Percentiles rank a stretch among this genome's conserved stretches.
Conservation (phyloP, 2,329 filamentous ascomycete genomes). For the Mariannaea sp. region DNA sequence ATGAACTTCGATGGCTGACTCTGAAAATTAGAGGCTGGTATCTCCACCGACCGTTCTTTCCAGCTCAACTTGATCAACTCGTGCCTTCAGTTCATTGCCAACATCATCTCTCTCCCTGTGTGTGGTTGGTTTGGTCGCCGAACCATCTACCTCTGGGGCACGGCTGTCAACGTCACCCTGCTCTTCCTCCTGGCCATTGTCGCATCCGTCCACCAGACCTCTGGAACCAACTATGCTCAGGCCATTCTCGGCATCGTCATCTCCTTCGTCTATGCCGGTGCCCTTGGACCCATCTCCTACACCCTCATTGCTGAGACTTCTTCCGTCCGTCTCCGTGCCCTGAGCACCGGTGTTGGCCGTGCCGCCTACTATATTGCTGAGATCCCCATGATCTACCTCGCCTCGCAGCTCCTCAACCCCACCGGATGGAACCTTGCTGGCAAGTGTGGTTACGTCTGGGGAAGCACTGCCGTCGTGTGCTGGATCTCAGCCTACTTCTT, state of each 20-base stretch:
- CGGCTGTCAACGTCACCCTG: slow-evolving; percentile 55
- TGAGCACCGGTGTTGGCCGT: slow-evolving; percentile 67
- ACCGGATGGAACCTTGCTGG: slow-evolving; percentile 52
- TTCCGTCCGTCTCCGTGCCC: slow-evolving; percentile 63
- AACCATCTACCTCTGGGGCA: slow-evolving; percentile 66
- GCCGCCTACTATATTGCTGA: slow-evolving; percentile 66
- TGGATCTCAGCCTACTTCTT: slow-evolving; percentile 52
- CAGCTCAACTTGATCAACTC: slow-evolving; percentile 67
- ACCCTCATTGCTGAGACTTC: slow-evolving; percentile 70
- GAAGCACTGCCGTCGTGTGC: slow-evolving; percentile 59
- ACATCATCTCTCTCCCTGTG: slow-evolving; percentile 68
- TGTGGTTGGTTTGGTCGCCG: slow-evolving; percentile 65
- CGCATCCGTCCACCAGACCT: slow-evolving; percentile 52
- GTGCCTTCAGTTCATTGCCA: slow-evolving; percentile 62
- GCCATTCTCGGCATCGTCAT: slow-evolving; percentile 67
- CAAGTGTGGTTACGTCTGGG: slow-evolving; percentile 65
- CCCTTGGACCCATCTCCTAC: slow-evolving; percentile 66
- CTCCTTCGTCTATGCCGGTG: slow-evolving; percentile 65
- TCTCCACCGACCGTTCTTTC: slow-evolving; percentile 58
- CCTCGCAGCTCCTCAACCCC: slow-evolving; percentile 63
- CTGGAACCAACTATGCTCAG: slow-evolving; percentile 55
- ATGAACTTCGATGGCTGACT: slow-evolving; percentile 12
- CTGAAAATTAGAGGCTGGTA: slow-evolving; percentile 63
- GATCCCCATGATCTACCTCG: slow-evolving; percentile 68
- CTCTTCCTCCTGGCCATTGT: slow-evolving; percentile 63